Conservation (phyloP, 805 yeast species). For the Starmerella sp. region DNA sequence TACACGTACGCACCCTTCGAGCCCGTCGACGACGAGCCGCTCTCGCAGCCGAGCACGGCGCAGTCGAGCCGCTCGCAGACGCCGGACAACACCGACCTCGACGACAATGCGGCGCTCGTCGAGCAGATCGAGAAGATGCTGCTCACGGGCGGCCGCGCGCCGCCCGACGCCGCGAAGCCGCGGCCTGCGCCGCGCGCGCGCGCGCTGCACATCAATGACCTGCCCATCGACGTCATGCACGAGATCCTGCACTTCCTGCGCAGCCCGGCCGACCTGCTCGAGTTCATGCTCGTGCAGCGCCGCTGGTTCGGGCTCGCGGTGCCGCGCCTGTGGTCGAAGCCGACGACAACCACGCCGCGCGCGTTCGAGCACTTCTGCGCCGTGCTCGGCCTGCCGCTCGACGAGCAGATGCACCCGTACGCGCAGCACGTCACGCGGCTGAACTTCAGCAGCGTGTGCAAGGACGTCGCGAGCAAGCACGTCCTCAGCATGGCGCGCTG, state of each 20-base stretch:
- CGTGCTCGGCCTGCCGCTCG: neutral
- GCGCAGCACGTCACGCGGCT: constrained; percentile 57
- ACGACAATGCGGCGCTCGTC: neutral
- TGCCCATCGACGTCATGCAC: constrained; percentile 39
- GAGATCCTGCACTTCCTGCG: constrained; percentile 20
- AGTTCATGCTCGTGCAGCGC: constrained; percentile 56
- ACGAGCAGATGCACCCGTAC: constrained; percentile 33
- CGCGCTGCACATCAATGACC: constrained; percentile 16
- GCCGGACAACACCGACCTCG: constrained; percentile 2
- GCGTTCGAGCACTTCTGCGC: neutral
- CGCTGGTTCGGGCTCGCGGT: constrained; percentile 75
- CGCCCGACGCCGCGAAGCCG: neutral
- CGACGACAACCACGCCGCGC: constrained; percentile 22
- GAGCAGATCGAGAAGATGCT: neutral
- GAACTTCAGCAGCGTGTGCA: constrained; percentile 66
- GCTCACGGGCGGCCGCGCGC: neutral
- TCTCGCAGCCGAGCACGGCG: constrained; percentile 6
- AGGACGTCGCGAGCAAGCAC: constrained; percentile 51
- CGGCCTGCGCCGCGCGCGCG: neutral
- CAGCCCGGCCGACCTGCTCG: constrained; percentile 20
- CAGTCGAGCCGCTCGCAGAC: constrained; percentile 8
- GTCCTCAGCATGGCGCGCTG: constrained; percentile 54
- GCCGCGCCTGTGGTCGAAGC: constrained; percentile 63
- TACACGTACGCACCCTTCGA: neutral
- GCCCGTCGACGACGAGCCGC: neutral